Evolutionary conservation across 371 early-diverging fungal species (phyloP).

Genomic region (Capniomyces stellatus): DNA sequence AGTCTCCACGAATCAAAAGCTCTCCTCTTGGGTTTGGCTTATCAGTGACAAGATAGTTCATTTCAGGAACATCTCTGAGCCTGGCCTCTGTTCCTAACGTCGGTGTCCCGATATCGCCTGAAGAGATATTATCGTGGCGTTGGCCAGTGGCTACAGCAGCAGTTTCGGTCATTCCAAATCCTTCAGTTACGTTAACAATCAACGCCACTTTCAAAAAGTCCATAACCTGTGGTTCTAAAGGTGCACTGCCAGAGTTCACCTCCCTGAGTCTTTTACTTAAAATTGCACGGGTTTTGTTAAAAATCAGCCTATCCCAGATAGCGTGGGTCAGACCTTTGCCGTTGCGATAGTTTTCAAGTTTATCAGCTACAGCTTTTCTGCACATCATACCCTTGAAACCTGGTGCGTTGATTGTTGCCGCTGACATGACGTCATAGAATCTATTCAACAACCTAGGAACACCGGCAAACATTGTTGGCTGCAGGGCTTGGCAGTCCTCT

Average conservation of each 20-base stretch:
- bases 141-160: constrained; percentile 48
- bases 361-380: constrained; percentile 36
- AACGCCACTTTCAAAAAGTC: constrained; percentile 79
- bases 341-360: constrained; percentile 35
- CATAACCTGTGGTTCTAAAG: constrained; percentile 67
- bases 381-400: constrained; percentile 43
- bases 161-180: constrained; percentile 94
- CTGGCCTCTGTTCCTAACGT: constrained; percentile 56
- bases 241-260: constrained; percentile 71
- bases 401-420: constrained; percentile 40
- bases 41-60: constrained; percentile 73
- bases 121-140: constrained; percentile 31
- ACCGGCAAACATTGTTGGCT: constrained; percentile 68
- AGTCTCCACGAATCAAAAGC: constrained; percentile 68
- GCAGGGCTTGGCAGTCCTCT: constrained; percentile 61
- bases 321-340: constrained; percentile 42
- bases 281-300: constrained; percentile 61
- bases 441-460: constrained; percentile 85
- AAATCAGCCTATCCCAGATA: constrained; percentile 84
- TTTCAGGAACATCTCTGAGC: constrained; percentile 73
- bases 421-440: constrained; percentile 60
- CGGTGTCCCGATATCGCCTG: constrained; percentile 80
- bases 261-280: constrained; percentile 78
- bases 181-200: constrained; percentile 65
- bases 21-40: constrained; percentile 85